These are phyloP conservation scores for Myriosclerotinia scirpicola DNA, from an alignment of 2,329 filamentous ascomycete species.

Conservation along the genomic window DNA sequence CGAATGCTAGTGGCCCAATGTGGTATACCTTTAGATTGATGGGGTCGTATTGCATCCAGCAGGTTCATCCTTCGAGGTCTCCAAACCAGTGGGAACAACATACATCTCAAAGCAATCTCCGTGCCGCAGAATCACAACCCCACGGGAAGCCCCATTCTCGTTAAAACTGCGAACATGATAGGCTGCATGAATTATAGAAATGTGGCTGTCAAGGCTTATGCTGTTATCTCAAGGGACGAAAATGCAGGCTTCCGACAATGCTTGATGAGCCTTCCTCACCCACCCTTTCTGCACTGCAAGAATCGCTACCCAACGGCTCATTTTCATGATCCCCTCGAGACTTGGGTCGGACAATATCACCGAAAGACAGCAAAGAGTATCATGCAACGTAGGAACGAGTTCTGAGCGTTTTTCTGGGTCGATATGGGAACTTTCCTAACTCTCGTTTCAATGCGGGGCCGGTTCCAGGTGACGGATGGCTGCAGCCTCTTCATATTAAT, in stretches of 20 bases:
- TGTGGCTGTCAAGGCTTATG: background rate
- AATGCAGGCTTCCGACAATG: background rate
- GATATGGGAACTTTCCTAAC: background rate
- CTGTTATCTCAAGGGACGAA: background rate
- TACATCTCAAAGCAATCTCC: background rate
- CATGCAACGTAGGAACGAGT: background rate
- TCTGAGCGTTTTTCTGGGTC: background rate
- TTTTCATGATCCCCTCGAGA: background rate
- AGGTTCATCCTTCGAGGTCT: background rate
- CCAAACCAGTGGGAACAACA: background rate
- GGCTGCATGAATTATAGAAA: background rate
- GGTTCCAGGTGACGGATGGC: background rate
- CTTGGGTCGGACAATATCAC: background rate
- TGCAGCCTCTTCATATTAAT: background rate
- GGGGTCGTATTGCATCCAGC: background rate
- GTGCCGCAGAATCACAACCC: background rate
- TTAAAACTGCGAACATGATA: background rate
- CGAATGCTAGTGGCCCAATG: background rate
- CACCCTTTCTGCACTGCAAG: background rate
- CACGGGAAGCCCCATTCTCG: background rate
- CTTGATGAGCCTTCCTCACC: background rate
- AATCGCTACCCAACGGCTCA: background rate
- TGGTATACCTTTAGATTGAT: background rate
- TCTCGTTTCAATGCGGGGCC: background rate
- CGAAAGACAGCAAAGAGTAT: background rate